Base-by-base conservation (phyloP, 2,329 filamentous ascomycete species). In the Aureobasidium zeae region DNA sequence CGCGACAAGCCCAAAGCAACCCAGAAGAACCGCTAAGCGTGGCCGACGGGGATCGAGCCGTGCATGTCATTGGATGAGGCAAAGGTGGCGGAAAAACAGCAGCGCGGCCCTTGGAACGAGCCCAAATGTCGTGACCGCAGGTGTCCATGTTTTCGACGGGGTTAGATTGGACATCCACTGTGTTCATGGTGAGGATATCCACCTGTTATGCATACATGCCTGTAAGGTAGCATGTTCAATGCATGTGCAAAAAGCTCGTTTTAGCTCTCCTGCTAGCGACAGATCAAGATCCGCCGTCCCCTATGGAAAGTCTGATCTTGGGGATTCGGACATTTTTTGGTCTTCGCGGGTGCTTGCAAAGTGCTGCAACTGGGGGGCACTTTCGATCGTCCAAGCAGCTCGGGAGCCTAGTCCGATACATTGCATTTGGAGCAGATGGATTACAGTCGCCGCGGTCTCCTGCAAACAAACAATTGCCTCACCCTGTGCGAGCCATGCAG, bases 141-240 rank as follows among this genome's bases (percentile, higher is more conserved):
- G n/a, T n/a, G n/a, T n/a, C n/a, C 16, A 15, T 21, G 21, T 21
- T 26, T 28, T 26, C 11, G 26, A 41, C 20, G 37, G 17, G 20
- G 17, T 29, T 16, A 21, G 19, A 25, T 39, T 39, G 28, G 20
- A 21, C 21, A 25, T 9, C 11, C 10, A 25, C 5, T 31, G 28
- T 21, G 28, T 15, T 41, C 15, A 17, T 30, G 35, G 25, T n/a
- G 35, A 8, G 25, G 24, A 38, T 38, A 26, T 32, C 28, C 29
- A 41, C 28, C 28, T 41, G 28, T 32, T 20, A 32, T 41, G 37
- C 37, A 41, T 41, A 28, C 20, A n/a, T 7, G 13, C 10, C 16
- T 41, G 26, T 41, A n/a, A n/a, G 26, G 30, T 41, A 41, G 37
- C 37, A n/a, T 32, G 37, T 32, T 32, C 37, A n/a, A 41, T 41